Evolutionary conservation across 1,284 basidiomycete species (phyloP).

Genomic region (Schizopora paradoxa): DNA sequence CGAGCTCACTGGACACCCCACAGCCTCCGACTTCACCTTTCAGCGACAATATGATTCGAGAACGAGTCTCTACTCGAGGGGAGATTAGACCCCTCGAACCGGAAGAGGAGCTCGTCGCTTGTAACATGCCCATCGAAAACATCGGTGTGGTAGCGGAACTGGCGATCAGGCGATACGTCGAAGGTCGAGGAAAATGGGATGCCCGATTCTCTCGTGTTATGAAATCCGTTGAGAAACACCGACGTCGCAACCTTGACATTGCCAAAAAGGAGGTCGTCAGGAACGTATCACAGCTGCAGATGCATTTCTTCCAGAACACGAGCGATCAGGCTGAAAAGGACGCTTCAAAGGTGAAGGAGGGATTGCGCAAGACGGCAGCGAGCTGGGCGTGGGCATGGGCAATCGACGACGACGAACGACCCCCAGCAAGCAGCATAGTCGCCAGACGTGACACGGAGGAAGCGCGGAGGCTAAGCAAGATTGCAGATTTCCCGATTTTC

Average conservation of each 20-base stretch:
- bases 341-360: conserved; percentile 40
- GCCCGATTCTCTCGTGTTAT: conserved; percentile 54
- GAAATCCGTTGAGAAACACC: conserved; percentile 54
- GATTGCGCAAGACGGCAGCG: conserved; percentile 40
- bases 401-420: conserved; percentile 64
- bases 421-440: conserved; percentile 78
- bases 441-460: conserved; percentile 73
- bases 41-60: conserved; percentile 62
- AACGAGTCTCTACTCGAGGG: conserved; percentile 57
- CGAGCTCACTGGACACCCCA: background rate
- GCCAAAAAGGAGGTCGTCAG: conserved; percentile 52
- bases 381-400: conserved; percentile 75
- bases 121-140: conserved; percentile 48
- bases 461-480: conserved; percentile 59
- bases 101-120: conserved; percentile 41
- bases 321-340: conserved; percentile 19
- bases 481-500: conserved; percentile 63
- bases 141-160: conserved; percentile 69
- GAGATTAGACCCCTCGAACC: conserved; percentile 56
- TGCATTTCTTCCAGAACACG: conserved; percentile 26
- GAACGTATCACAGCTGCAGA: conserved; percentile 43
- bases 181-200: conserved; percentile 51
- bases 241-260: conserved; percentile 51
- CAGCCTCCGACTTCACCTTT: conserved; percentile 17
- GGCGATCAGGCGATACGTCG: conserved; percentile 58